Evolutionary conservation across 1,284 basidiomycete genomes (phyloP).

Genomic region (Phlebopus sp.): DNA sequence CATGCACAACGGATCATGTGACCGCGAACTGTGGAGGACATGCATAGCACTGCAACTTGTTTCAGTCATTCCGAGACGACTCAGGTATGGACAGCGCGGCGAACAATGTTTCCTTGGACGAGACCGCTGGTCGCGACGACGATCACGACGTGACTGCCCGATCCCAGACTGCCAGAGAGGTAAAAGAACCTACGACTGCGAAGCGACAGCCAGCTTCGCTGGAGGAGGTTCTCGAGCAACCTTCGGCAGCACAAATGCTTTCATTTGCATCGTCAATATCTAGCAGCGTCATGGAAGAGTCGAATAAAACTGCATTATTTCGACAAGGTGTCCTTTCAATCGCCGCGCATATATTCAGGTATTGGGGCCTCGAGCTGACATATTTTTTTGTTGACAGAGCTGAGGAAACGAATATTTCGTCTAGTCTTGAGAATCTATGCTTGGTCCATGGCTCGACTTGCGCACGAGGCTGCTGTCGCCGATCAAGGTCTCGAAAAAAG

Average conservation of each 20-base stretch:
- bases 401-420: slow-evolving; percentile 22
- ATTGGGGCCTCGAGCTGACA: slow-evolving; percentile 11
- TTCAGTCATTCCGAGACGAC: no score
- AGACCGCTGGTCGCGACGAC: not conserved
- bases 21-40: not conserved
- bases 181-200: not conserved
- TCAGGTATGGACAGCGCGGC: no score
- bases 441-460: slow-evolving; percentile 27
- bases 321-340: slow-evolving; percentile 27
- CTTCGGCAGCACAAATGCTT: slow-evolving; percentile 17
- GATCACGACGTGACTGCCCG: not conserved
- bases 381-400: slow-evolving; percentile 16
- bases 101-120: not conserved
- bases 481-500: slow-evolving; percentile 17
- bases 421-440: slow-evolving; percentile 17
- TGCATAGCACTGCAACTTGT: no score
- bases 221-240: slow-evolving; percentile 23
- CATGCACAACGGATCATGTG: not conserved
- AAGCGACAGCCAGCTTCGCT: not conserved
- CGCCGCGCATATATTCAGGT: slow-evolving; percentile 29
- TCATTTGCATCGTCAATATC: slow-evolving; percentile 20
- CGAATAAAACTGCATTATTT: slow-evolving; percentile 24
- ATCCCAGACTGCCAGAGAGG: not conserved
- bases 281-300: slow-evolving; percentile 18
- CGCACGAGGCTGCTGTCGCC: slow-evolving; percentile 15